Conservation (phyloP, 768 basidiomycete species). For the Suillus weaverae region DNA sequence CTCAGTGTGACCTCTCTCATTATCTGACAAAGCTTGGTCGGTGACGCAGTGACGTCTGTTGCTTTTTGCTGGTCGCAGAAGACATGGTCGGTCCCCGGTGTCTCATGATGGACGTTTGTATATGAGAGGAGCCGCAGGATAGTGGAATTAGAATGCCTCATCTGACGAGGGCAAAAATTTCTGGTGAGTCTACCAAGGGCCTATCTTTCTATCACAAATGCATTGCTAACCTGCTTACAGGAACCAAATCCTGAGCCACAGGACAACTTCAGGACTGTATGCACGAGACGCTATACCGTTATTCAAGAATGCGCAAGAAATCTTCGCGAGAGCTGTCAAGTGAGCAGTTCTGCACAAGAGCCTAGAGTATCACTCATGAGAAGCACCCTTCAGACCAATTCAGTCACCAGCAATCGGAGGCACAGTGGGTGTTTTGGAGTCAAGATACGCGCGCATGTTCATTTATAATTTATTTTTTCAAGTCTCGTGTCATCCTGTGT, state of each 20-base stretch:
- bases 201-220: not conserved
- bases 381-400: no score
- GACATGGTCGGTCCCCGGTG: not conserved
- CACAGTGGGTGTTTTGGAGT: not conserved
- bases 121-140: not conserved
- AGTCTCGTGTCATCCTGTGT: not conserved
- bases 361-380: no score
- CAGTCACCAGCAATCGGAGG: not conserved
- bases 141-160: not conserved
- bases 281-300: not conserved
- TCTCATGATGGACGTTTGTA: not conserved
- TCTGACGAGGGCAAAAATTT: not conserved
- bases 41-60: not conserved
- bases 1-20: not conserved
- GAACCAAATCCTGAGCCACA: not conserved
- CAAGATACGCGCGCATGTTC: not conserved
- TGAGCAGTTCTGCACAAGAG: no score
- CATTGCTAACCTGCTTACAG: not conserved
- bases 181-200: not conserved
- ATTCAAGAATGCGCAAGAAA: no score
- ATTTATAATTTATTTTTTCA: not conserved
- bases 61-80: not conserved
- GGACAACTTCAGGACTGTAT: not conserved
- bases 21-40: not conserved
- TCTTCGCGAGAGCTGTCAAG: no score